These are phyloP conservation scores for Cornus florida DNA, from an alignment of 148 eudicot species.

Conservation along the genomic window DNA sequence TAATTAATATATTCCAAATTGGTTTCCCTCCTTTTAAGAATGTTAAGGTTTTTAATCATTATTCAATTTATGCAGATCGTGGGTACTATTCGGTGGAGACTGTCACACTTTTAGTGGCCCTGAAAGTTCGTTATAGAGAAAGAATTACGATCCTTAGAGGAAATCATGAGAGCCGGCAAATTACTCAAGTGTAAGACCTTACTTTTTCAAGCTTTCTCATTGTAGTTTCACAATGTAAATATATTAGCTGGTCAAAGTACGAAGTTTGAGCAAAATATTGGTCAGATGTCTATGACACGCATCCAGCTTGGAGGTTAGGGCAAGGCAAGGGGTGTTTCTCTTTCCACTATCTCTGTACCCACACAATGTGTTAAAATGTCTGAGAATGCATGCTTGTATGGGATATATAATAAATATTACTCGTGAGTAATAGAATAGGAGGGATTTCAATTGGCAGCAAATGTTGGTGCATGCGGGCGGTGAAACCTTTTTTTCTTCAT, in stretches of 20 bases:
- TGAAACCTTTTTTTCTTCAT: not conserved
- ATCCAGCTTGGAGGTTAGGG: not conserved
- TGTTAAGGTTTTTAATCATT: not conserved
- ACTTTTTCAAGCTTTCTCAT: constrained; percentile 1
- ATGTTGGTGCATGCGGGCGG: not conserved
- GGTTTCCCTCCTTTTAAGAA: not conserved
- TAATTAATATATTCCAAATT: no score
- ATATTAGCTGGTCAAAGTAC: not conserved
- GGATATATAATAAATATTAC: not conserved
- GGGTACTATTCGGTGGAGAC: constrained; percentile 95
- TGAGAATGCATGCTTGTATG: not conserved
- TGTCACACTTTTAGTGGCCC: constrained; percentile 87
- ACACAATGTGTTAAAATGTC: not conserved
- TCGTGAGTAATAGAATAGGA: no score
- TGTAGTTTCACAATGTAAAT: not conserved
- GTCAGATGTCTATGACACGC: no score
- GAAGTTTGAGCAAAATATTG: no score
- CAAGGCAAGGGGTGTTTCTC: not conserved
- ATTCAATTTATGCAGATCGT: constrained; percentile 59
- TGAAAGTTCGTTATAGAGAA: constrained; percentile 92
- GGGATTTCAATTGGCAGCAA: no score
- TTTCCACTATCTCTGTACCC: not conserved
- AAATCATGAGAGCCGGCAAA: constrained; percentile 96
- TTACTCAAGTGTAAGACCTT: constrained; percentile 84
- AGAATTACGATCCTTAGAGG: constrained; percentile 95